Conservation (phyloP, 1,139 yeast genomes). For the Hemisphaericaspora subhashii region DNA sequence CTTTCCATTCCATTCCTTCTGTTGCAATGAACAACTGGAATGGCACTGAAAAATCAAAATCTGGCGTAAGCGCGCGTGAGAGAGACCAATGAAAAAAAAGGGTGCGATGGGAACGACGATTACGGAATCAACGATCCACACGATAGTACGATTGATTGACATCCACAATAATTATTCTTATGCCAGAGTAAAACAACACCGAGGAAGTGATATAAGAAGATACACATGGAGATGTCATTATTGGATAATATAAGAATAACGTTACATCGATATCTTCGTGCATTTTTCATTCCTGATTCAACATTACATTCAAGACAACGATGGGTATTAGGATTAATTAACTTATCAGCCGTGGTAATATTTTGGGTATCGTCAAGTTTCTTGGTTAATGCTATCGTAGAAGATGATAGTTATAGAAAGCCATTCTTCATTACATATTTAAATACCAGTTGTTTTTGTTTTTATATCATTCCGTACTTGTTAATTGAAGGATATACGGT, state of each 20-base stretch:
- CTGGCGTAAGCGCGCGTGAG: no score
- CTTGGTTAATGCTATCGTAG: slow-evolving; percentile 70
- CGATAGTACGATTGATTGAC: no score
- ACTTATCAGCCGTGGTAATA: slow-evolving; percentile 71
- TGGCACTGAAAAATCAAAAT: no score
- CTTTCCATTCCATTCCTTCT: no score
- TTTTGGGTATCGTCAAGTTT: slow-evolving; percentile 91
- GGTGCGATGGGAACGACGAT: no score
- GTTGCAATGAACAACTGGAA: no score
- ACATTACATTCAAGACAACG: slow-evolving; percentile 29
- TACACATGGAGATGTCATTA: slow-evolving; percentile 1
- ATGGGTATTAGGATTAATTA: slow-evolving; percentile 77
- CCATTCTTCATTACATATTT: slow-evolving; percentile 94
- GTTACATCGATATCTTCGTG: slow-evolving; percentile 14
- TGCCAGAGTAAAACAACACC: no score
- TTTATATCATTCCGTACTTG: slow-evolving; percentile 71
- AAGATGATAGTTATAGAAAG: slow-evolving; percentile 68
- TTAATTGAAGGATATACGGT: slow-evolving; percentile 23
- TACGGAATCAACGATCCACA: no score
- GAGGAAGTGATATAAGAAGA: no score
- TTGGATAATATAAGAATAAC: slow-evolving; percentile 10
- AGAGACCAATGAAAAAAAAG: no score
- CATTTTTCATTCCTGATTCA: slow-evolving; percentile 18
- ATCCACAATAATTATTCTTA: background rate
- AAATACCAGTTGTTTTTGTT: slow-evolving; percentile 79